Conservation (phyloP, 345 rosid genomes). For the Corymbia maculata region DNA sequence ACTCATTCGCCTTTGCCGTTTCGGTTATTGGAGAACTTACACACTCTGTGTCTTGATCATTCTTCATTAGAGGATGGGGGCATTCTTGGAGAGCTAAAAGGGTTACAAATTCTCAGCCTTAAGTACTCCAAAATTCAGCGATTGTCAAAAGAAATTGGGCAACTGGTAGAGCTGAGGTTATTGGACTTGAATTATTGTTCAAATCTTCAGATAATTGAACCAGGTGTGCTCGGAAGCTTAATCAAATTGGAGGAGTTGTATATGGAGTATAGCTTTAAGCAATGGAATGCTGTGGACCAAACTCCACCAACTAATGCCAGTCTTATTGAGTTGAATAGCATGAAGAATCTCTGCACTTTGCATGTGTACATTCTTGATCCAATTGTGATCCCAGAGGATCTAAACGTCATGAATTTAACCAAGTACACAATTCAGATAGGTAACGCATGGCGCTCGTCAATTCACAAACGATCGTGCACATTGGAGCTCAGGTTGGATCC, state of each 20-base stretch:
- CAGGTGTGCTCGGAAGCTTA: background rate
- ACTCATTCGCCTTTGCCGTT: background rate
- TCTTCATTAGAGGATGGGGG: background rate
- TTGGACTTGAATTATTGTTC: background rate
- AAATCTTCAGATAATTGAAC: background rate
- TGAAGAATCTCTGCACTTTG: background rate
- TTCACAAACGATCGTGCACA: too few species aligned
- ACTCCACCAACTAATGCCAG: background rate
- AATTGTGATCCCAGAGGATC: background rate
- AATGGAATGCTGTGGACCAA: fast-evolving
- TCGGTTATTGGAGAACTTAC: too few species aligned
- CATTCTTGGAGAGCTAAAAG: background rate
- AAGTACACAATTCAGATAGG: background rate
- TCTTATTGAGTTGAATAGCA: background rate
- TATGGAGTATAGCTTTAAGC: fast-evolving
- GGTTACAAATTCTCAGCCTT: background rate
- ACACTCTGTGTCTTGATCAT: background rate
- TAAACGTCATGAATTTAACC: too few species aligned
- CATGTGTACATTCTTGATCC: fast-evolving
- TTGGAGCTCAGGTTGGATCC: background rate
- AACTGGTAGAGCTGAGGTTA: background rate
- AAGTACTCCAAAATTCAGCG: fast-evolving
- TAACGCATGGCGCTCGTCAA: too few species aligned
- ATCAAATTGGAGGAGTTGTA: background rate
- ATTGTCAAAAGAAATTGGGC: background rate